These are phyloP conservation scores for Entrophospora sp. DNA, from an alignment of 192 early-diverging fungal genomes.

Conservation along the genomic window DNA sequence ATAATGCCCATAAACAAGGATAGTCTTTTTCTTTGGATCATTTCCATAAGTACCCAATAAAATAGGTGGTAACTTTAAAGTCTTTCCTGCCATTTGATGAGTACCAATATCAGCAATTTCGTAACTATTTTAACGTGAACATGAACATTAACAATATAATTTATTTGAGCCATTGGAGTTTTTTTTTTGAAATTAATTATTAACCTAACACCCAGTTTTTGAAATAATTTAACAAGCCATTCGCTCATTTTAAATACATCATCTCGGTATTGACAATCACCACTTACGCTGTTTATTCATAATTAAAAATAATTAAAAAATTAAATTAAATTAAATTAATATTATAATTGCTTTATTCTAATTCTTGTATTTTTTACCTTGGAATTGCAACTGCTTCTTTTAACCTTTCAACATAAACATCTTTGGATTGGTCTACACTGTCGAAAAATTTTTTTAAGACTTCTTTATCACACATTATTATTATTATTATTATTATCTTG, in stretches of 20 bases:
- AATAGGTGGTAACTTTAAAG: slow-evolving; percentile 82
- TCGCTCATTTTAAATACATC: slow-evolving; percentile 86
- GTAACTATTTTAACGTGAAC: slow-evolving; percentile 26
- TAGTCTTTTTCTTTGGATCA: slow-evolving; percentile 87
- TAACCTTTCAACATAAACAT: slow-evolving; percentile 74
- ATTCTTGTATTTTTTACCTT: slow-evolving; percentile 36
- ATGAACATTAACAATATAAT: background rate
- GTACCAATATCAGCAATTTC: slow-evolving; percentile 66
- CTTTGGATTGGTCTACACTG: slow-evolving; percentile 68
- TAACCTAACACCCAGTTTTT: slow-evolving; percentile 58
- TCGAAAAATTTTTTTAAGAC: slow-evolving; percentile 58
- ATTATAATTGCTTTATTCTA: background rate
- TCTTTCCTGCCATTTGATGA: slow-evolving; percentile 72
- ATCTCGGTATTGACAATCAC: slow-evolving; percentile 61
- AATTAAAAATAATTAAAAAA: too few species aligned
- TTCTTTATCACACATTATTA: too few species aligned
- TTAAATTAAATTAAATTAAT: too few species aligned
- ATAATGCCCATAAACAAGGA: slow-evolving; percentile 95
- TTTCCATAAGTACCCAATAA: slow-evolving; percentile 84
- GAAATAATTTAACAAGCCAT: slow-evolving; percentile 69
- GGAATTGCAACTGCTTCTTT: slow-evolving; percentile 83
- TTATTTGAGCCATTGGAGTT: background rate
- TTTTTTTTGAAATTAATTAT: slow-evolving; percentile 23
- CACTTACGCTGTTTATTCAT: slow-evolving; percentile 51
- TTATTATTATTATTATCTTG: too few species aligned